Evolutionary conservation across 2,329 filamentous ascomycete species (phyloP).

Genomic region (Hypocrella siamensis): DNA sequence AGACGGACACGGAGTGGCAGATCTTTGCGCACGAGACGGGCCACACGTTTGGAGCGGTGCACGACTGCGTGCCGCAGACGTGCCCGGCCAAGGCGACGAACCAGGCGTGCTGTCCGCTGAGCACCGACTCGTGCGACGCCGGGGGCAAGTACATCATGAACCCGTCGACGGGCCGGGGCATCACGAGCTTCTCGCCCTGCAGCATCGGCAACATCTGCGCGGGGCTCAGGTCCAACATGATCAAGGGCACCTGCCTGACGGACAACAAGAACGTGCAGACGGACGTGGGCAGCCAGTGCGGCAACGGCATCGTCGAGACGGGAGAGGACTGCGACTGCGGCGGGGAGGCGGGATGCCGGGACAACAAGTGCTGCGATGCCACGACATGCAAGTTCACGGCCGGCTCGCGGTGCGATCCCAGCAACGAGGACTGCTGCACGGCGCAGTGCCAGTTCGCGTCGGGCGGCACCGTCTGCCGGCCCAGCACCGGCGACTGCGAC

Average conservation of each 20-base stretch:
- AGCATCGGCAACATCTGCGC: slow-evolving; percentile 89
- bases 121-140: slow-evolving; percentile 53
- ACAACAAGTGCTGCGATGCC: slow-evolving; percentile 71
- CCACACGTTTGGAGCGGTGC: slow-evolving; percentile 89
- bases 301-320: slow-evolving; percentile 89
- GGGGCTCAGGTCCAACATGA: slow-evolving; percentile 64
- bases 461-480: slow-evolving; percentile 60
- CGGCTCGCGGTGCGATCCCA: slow-evolving; percentile 62
- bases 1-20: slow-evolving; percentile 78
- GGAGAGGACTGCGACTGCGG: slow-evolving; percentile 97
- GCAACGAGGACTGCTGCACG: slow-evolving; percentile 72
- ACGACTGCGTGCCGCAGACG: slow-evolving; percentile 64
- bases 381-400: slow-evolving; percentile 71
- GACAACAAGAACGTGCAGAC: slow-evolving; percentile 73
- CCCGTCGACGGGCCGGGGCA: slow-evolving; percentile 59
- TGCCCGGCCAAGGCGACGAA: slow-evolving; percentile 45
- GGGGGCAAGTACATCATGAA: slow-evolving; percentile 86
- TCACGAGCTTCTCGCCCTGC: slow-evolving; percentile 74
- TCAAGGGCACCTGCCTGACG: slow-evolving; percentile 55
- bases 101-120: slow-evolving; percentile 67
- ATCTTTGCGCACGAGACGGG: slow-evolving; percentile 89
- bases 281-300: slow-evolving; percentile 72
- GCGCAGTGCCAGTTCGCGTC: slow-evolving; percentile 49
- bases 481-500: slow-evolving; percentile 69
- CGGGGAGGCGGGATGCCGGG: slow-evolving; percentile 51